Conservation (phyloP, 208 protist species). For the Crithidia fasciculata region DNA sequence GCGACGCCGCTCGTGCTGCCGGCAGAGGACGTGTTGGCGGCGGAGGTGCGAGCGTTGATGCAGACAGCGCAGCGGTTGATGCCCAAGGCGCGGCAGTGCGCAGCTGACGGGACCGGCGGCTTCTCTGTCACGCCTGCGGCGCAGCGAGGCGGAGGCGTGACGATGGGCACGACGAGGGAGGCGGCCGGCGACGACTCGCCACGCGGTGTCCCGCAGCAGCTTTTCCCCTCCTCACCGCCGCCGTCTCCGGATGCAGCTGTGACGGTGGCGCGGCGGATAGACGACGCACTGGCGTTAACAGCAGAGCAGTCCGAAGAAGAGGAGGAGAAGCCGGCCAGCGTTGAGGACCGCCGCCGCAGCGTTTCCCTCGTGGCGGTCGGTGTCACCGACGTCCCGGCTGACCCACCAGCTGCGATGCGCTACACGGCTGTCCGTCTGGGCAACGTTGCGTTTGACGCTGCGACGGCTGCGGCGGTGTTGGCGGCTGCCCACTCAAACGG, state of each 20-base stretch:
- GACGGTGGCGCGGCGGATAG: not conserved
- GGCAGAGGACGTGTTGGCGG: conserved; percentile 42
- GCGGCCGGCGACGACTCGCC: not conserved
- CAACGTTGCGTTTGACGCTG: conserved; percentile 28
- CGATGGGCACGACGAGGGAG: not conserved
- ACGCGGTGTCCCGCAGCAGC: conserved; percentile 28
- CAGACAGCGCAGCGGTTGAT: conserved; percentile 48
- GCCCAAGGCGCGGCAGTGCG: not conserved
- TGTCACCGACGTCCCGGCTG: not conserved
- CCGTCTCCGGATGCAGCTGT: not conserved
- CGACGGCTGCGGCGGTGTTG: not conserved
- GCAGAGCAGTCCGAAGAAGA: not conserved
- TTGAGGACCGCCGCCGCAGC: conserved; percentile 5
- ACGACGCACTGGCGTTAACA: not conserved
- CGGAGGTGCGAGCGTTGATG: conserved; percentile 50
- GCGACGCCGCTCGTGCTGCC: conserved; percentile 64
- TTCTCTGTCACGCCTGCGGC: conserved; percentile 7
- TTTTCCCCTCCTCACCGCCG: conserved; percentile 21
- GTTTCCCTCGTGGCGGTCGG: conserved; percentile 13
- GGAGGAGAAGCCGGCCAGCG: not conserved
- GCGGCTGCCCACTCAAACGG: not conserved
- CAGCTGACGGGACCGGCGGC: not conserved
- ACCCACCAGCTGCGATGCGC: conserved; percentile 14
- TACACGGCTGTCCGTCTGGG: conserved; percentile 31
- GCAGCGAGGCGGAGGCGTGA: not conserved